A percentile compares a stretch with the other conserved stretches of the same genome.
Conservation (phyloP, 108 stramenopile genomes). For the Conticribra weissflogii region DNA sequence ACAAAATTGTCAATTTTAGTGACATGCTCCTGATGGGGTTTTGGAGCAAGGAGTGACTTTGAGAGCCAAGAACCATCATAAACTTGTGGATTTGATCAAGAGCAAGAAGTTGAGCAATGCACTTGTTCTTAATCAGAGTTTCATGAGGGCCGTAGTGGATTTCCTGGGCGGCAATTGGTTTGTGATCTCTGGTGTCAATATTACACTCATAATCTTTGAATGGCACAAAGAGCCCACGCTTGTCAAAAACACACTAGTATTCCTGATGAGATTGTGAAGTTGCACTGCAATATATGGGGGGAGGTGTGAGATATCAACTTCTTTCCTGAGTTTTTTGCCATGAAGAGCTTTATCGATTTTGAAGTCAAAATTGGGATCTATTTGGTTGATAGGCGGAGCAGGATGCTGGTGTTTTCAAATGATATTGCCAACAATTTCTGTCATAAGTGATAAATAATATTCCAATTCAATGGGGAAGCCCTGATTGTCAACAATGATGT, state of each 20-base stretch:
- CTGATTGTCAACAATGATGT: conserved; percentile 12
- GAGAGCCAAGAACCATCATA: not conserved
- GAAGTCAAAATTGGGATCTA: too few relatives aligned
- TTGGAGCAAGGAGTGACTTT: not conserved
- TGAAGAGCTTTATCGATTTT: too few relatives aligned
- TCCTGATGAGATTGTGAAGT: conserved; percentile 2
- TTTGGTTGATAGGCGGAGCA: not conserved
- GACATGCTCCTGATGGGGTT: not conserved
- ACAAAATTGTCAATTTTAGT: not conserved
- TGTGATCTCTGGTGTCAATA: conserved; percentile 11
- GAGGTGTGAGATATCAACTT: conserved; percentile 2
- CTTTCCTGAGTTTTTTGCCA: not conserved
- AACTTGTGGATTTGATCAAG: not conserved
- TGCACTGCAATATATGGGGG: not conserved
- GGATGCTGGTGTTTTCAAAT: conserved; percentile 3
- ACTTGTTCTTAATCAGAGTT: not conserved
- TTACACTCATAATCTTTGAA: conserved; percentile 7
- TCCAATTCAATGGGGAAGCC: conserved; percentile 13
- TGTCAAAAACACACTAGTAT: conserved; percentile 19
- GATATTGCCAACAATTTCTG: not conserved
- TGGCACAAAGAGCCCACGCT: not conserved
- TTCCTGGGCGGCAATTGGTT: conserved; percentile 3
- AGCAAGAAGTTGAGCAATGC: not conserved
- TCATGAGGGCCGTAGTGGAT: conserved; percentile 4
- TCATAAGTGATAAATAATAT: not conserved